A percentile compares a stretch with the other conserved stretches of the same genome.
Conservation (phyloP, 257 asterid genomes). For the Solanum rostratum region DNA sequence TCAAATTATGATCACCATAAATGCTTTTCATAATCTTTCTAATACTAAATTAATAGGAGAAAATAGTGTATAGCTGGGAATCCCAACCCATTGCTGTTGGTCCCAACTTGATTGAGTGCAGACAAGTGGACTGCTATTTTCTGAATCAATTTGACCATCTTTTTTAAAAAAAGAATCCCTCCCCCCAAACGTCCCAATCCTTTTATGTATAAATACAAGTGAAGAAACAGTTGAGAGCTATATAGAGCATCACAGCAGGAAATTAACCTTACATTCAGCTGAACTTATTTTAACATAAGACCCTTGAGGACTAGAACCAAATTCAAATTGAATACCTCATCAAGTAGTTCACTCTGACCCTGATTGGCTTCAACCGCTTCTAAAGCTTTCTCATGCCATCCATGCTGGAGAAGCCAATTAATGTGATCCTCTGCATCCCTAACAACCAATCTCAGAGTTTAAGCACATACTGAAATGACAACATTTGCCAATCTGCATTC, state of each 20-base stretch:
- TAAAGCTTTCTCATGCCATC: constrained; percentile 91
- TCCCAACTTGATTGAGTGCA: background rate
- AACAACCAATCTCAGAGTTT: constrained; percentile 15
- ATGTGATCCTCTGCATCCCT: constrained; percentile 99
- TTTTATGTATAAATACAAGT: background rate
- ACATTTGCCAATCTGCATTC: background rate
- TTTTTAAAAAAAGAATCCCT: background rate
- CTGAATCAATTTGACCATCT: background rate
- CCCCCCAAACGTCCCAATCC: background rate
- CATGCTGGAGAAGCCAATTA: constrained; percentile 97
- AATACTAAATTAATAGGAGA: background rate
- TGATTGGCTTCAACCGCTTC: constrained; percentile 97
- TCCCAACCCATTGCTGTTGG: background rate
- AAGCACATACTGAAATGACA: background rate
- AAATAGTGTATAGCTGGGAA: background rate
- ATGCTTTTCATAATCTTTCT: background rate
- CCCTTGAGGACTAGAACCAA: background rate
- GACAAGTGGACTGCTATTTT: background rate
- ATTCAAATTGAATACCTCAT: constrained; percentile 50
- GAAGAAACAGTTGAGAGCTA: background rate
- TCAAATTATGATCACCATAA: background rate
- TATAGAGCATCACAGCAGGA: background rate
- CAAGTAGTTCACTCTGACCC: constrained; percentile 90
- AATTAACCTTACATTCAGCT: background rate
- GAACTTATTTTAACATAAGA: background rate